phyloP scores from a whole-genome alignment of 2,329 filamentous ascomycete species.

The Passalora sequoiae region DNA sequence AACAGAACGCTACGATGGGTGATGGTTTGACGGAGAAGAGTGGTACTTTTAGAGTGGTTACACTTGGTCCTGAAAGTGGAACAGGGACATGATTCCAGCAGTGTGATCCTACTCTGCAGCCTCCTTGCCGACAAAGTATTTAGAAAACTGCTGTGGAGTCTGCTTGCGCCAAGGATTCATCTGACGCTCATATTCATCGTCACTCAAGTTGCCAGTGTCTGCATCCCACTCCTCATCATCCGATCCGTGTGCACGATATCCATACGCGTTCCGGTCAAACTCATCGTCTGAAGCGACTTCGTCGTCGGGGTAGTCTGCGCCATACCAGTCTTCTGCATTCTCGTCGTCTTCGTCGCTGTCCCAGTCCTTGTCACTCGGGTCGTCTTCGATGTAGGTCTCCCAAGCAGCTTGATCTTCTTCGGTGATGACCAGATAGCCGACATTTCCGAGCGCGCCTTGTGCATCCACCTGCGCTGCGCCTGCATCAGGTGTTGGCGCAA shows the following conservation, averaged over 20 bases:
- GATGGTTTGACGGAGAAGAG: no score
- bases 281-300: constrained; percentile 69
- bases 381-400: constrained; percentile 53
- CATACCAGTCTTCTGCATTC: constrained; percentile 72
- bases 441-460: constrained; percentile 27
- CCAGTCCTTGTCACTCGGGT: constrained; percentile 48
- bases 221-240: constrained; percentile 40
- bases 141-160: constrained; percentile 23
- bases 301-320: constrained; percentile 74
- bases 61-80: no score
- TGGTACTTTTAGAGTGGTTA: no score
- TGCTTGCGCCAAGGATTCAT: constrained; percentile 31
- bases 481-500: constrained; percentile 34
- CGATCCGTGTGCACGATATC: constrained; percentile 34
- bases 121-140: constrained; percentile 14
- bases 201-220: constrained; percentile 28
- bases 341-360: constrained; percentile 59
- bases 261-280: constrained; percentile 45
- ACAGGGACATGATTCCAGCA: no score
- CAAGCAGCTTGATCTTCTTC: constrained; percentile 53
- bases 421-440: constrained; percentile 47
- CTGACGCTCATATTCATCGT: constrained; percentile 27
- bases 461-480: constrained; percentile 27
- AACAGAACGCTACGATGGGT: no score
- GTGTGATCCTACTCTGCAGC: no score